Conservation (phyloP, 306 rosid genomes). For the Gastrolobium bilobum region DNA sequence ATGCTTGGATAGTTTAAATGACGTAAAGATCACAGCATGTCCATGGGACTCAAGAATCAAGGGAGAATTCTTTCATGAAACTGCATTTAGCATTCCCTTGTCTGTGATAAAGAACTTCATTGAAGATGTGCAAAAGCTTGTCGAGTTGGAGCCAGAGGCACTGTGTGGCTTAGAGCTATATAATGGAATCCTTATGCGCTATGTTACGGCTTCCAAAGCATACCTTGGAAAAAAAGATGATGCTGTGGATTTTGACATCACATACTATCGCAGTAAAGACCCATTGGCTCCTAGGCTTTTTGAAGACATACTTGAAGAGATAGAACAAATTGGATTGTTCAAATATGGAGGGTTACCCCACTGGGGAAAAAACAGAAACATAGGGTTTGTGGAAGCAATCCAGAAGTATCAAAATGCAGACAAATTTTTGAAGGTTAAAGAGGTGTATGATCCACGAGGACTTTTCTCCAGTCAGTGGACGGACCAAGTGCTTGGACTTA, state of each 20-base stretch:
- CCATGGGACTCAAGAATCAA: slow-evolving; percentile 67
- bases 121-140: slow-evolving; percentile 67
- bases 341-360: slow-evolving; percentile 75
- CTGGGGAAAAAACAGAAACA: slow-evolving; percentile 75
- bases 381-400: slow-evolving; percentile 59
- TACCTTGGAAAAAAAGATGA: slow-evolving; percentile 67
- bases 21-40: slow-evolving; percentile 53
- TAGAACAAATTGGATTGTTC: slow-evolving; percentile 70
- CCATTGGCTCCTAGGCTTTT: slow-evolving; percentile 62
- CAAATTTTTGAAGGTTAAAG: slow-evolving; percentile 58
- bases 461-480: slow-evolving; percentile 73
- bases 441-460: slow-evolving; percentile 56
- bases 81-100: slow-evolving; percentile 62
- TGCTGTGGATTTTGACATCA: slow-evolving; percentile 68
- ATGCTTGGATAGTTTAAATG: slow-evolving; percentile 60
- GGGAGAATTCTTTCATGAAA: slow-evolving; percentile 68
- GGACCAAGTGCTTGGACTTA: slow-evolving; percentile 67
- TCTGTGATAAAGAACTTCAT: slow-evolving; percentile 54
- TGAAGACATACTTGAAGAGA: slow-evolving; percentile 70
- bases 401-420: slow-evolving; percentile 48
- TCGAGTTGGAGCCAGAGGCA: slow-evolving; percentile 61
- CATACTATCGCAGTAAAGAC: slow-evolving; percentile 73
- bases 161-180: slow-evolving; percentile 66
- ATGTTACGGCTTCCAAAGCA: slow-evolving; percentile 67
- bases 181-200: slow-evolving; percentile 76